phyloP scores from a whole-genome alignment of 1,139 yeast species.

The Diutina rugosa region DNA sequence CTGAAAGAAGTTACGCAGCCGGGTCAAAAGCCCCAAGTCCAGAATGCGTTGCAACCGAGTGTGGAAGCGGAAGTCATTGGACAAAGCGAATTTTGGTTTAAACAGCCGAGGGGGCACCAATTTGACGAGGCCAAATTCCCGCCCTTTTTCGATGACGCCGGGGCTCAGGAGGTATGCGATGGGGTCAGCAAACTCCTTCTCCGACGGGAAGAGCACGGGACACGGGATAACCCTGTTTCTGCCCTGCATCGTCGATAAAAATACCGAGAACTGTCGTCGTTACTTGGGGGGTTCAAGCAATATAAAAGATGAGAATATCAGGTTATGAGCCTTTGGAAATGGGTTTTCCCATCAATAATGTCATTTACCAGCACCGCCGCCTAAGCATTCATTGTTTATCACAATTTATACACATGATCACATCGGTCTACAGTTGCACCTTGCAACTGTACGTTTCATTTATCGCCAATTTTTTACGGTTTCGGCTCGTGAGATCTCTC shows the following conservation, averaged over 20 bases:
- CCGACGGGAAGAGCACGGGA: constrained; percentile 45
- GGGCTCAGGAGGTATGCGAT: constrained; percentile 44
- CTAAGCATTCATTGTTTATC: too few species aligned
- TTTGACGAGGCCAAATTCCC: constrained; percentile 50
- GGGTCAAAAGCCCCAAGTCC: constrained; percentile 48
- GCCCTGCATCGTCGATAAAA: neutral
- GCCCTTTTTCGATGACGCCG: constrained; percentile 39
- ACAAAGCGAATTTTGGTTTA: constrained; percentile 36
- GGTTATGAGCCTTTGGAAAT: neutral
- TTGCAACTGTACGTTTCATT: too few species aligned
- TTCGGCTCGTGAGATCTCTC: neutral
- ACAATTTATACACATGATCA: too few species aligned
- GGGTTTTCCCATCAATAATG: too few species aligned
- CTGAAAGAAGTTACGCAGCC: constrained; percentile 49
- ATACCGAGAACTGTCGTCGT: neutral
- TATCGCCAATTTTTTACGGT: too few species aligned
- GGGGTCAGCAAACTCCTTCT: constrained; percentile 46
- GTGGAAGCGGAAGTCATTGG: constrained; percentile 44
- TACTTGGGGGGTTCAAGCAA: neutral
- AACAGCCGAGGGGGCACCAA: constrained; percentile 49
- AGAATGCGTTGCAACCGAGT: constrained; percentile 53
- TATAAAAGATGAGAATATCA: neutral
- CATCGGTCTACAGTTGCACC: too few species aligned
- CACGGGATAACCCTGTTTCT: neutral
- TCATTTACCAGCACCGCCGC: too few species aligned